Conservation (phyloP, 495 filamentous ascomycete species). For the Neurospora sp. region DNA sequence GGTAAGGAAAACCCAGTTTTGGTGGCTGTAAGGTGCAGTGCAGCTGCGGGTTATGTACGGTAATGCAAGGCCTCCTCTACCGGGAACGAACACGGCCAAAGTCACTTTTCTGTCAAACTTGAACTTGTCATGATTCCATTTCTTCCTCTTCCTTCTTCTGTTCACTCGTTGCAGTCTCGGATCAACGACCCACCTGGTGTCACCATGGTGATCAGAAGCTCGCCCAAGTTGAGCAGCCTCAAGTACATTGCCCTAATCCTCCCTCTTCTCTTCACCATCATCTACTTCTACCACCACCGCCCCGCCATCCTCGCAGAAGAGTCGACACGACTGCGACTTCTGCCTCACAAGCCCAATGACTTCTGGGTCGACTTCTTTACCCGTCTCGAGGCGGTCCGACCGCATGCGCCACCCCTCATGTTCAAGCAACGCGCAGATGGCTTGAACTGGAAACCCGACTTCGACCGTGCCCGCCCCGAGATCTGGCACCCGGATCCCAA, state of each 20-base stretch:
- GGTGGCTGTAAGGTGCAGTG: too few species aligned
- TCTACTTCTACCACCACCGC: background rate
- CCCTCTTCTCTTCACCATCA: constrained; percentile 2
- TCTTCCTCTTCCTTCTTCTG: background rate
- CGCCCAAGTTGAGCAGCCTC: background rate
- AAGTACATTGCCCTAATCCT: background rate
- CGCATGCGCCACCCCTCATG: background rate
- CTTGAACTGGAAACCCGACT: constrained; percentile 5
- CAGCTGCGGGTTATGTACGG: too few species aligned
- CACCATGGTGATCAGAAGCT: background rate
- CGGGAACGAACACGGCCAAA: too few species aligned
- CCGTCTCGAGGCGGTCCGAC: constrained; percentile 5
- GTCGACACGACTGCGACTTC: background rate
- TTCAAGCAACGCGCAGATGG: background rate
- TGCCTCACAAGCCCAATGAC: background rate
- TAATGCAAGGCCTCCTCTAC: too few species aligned
- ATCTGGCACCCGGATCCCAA: background rate
- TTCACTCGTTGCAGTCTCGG: too few species aligned
- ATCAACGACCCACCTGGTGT: background rate
- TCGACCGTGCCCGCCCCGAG: background rate
- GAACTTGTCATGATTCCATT: background rate
- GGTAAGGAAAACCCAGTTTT: too few species aligned
- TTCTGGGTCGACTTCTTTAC: constrained; percentile 14
- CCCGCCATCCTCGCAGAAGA: background rate
- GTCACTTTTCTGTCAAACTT: too few species aligned